Percentiles rank a stretch among this genome's conserved stretches.
Conservation (phyloP, 371 early-diverging fungal genomes). For the Mucor plumbeus region DNA sequence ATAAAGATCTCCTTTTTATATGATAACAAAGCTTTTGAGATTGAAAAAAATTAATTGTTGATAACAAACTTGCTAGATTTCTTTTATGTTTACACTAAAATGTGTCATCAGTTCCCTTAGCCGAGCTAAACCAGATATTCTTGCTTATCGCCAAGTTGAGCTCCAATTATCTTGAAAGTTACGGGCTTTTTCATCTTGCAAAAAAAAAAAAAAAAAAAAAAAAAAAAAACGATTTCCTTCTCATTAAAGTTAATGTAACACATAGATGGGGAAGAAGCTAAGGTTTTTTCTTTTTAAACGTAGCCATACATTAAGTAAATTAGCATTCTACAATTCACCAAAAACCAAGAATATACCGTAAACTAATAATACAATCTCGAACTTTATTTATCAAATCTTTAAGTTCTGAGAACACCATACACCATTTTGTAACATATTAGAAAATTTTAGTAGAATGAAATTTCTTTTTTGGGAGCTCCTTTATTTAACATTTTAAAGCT, state of each 20-base stretch:
- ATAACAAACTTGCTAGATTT: not conserved
- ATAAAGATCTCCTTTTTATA: not conserved
- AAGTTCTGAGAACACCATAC: too few species aligned
- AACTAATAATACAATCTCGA: too few species aligned
- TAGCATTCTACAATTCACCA: too few species aligned
- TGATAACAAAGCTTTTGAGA: not conserved
- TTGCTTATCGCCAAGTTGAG: slow-evolving; percentile 1
- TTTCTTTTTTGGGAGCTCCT: too few species aligned
- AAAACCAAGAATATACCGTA: too few species aligned
- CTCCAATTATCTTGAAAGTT: not conserved
- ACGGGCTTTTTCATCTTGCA: not conserved
- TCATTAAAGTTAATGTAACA: not conserved
- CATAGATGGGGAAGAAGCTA: not conserved
- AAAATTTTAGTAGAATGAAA: too few species aligned
- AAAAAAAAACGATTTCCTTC: not conserved
- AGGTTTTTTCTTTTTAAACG: too few species aligned
- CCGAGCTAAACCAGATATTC: not conserved
- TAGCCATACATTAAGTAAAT: too few species aligned
- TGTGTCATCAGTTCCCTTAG: not conserved
- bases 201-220: too few species aligned
- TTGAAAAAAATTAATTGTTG: not conserved
- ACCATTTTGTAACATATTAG: too few species aligned
- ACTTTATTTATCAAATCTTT: too few species aligned
- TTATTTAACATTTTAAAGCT: too few species aligned
- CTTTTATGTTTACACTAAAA: not conserved